phyloP scores from a whole-genome alignment of 139 green algal species.

The Chlamydomonas eustigma region DNA sequence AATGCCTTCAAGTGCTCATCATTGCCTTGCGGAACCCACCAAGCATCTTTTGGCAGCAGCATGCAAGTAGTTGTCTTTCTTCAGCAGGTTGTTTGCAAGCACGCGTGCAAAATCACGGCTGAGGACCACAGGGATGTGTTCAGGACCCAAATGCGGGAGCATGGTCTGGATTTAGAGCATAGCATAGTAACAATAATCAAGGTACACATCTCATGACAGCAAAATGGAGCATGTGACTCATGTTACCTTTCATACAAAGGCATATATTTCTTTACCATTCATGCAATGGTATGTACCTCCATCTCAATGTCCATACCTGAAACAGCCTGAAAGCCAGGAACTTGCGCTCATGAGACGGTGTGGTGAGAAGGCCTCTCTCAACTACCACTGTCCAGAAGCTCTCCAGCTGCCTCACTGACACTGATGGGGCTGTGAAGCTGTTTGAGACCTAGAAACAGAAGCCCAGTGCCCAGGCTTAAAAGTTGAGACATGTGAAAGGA shows the following conservation, averaged over 20 bases:
- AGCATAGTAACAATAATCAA: too few species aligned
- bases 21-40: slow-evolving; percentile 5
- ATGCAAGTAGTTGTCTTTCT: slow-evolving; percentile 57
- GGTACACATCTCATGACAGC: background rate
- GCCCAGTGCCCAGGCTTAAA: background rate
- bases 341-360: slow-evolving; percentile 62
- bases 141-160: slow-evolving; percentile 42
- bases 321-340: slow-evolving; percentile 73
- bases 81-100: slow-evolving; percentile 38
- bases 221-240: background rate
- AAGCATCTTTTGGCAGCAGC: slow-evolving; percentile 47
- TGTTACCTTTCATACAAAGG: background rate
- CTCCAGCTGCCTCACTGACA: slow-evolving; percentile 28
- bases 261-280: too few species aligned
- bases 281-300: background rate
- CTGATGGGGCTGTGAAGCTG: background rate
- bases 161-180: too few species aligned
- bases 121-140: slow-evolving; percentile 20
- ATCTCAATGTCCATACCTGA: background rate
- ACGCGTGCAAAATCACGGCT: slow-evolving; percentile 10
- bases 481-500: too few species aligned
- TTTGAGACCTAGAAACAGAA: background rate
- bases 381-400: slow-evolving; percentile 55
- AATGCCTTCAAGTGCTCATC: too few species aligned
- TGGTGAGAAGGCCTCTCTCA: slow-evolving; percentile 50